Percentiles rank a stretch among this genome's conserved stretches.
These are phyloP conservation scores for Dothistroma pini DNA, from an alignment of 2,329 filamentous ascomycete species.

Conservation along the genomic window DNA sequence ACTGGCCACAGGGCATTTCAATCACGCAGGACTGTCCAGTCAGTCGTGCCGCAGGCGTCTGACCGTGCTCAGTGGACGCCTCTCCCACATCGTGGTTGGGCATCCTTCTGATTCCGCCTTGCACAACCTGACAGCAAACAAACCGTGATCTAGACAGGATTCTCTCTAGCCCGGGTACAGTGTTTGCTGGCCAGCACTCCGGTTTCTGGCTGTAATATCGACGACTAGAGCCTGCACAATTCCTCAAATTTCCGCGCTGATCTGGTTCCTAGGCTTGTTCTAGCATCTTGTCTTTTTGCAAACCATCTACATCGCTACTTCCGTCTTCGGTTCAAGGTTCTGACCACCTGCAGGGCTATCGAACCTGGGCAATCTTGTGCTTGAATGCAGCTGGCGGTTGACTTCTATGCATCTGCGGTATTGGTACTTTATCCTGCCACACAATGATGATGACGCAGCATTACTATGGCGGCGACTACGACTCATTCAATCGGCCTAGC, in stretches of 20 bases:
- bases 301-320: slow-evolving; percentile 10
- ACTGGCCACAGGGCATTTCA: slow-evolving; percentile 8
- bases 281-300: slow-evolving; percentile 9
- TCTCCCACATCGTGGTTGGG: slow-evolving; percentile 12
- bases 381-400: slow-evolving; percentile 8
- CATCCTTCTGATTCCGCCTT: slow-evolving; percentile 11
- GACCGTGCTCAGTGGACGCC: slow-evolving; percentile 12
- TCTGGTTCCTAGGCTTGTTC: slow-evolving; percentile 12
- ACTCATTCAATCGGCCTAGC: slow-evolving; percentile 23
- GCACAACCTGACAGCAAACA: slow-evolving; percentile 20
- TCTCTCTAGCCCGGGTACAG: slow-evolving; percentile 4
- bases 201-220: not conserved
- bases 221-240: slow-evolving; percentile 4
- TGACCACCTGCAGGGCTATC: not conserved
- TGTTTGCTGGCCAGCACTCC: slow-evolving; percentile 20
- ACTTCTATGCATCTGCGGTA: slow-evolving; percentile 16
- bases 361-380: slow-evolving; percentile 6
- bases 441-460: slow-evolving; percentile 32
- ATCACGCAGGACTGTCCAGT: slow-evolving; percentile 11
- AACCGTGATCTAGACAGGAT: slow-evolving; percentile 2
- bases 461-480: slow-evolving; percentile 30
- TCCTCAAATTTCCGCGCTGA: slow-evolving; percentile 12
- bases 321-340: slow-evolving; percentile 1
- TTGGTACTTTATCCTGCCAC: slow-evolving; percentile 13
- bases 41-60: slow-evolving; percentile 4